Evolutionary conservation across 139 green algal genomes (phyloP).

Genomic region (Ulvella scutata): DNA sequence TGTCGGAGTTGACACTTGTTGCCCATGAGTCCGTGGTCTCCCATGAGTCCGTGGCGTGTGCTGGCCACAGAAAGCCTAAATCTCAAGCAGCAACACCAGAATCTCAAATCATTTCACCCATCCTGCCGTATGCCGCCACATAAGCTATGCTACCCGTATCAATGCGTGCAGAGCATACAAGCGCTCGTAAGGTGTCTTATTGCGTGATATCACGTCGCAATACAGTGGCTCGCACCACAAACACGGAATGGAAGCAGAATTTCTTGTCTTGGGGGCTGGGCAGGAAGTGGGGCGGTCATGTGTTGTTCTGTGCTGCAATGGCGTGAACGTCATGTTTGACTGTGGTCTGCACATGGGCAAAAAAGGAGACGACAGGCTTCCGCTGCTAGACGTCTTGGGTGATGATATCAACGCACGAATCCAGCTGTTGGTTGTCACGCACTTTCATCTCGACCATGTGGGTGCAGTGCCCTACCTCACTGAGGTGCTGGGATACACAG

Average conservation of each 20-base stretch:
- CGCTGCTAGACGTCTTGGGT: neutral
- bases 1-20: no score
- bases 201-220: no score
- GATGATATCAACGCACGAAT: slow-evolving; percentile 16
- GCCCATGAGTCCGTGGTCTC: no score
- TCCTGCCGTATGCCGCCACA: no score
- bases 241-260: neutral
- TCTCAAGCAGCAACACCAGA: no score
- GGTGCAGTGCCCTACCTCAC: slow-evolving; percentile 49
- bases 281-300: slow-evolving; percentile 34
- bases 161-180: no score
- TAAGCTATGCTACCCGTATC: no score
- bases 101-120: no score
- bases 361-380: slow-evolving; percentile 15
- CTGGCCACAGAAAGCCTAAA: no score
- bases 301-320: slow-evolving; percentile 19
- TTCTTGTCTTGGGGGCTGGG: slow-evolving; percentile 12
- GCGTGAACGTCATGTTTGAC: slow-evolving; percentile 44
- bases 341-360: slow-evolving; percentile 44
- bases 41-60: no score
- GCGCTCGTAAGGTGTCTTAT: no score
- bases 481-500: slow-evolving; percentile 35
- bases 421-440: slow-evolving; percentile 40
- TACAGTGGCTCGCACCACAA: no score
- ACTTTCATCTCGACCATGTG: slow-evolving; percentile 55